These are phyloP conservation scores for Huntiella bhutanensis DNA, from an alignment of 2,329 filamentous ascomycete genomes.

Conservation along the genomic window DNA sequence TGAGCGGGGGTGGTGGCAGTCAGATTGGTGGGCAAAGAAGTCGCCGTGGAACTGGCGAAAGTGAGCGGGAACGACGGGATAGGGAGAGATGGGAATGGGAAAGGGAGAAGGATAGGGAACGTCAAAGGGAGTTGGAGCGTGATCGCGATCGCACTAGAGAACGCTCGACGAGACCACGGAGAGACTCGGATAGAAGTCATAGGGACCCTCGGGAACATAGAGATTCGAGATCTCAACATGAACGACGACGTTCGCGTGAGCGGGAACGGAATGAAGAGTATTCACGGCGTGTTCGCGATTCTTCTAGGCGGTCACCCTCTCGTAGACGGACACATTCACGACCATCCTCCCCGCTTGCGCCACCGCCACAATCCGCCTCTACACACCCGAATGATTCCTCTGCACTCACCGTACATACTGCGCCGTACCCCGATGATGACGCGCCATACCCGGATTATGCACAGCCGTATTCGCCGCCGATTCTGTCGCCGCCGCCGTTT, in stretches of 20 bases:
- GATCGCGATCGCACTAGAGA: background rate
- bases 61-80: background rate
- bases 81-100: background rate
- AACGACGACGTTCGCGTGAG: background rate
- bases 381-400: constrained; percentile 9
- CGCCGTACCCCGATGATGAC: constrained; percentile 9
- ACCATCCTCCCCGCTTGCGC: too few species aligned
- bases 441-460: background rate
- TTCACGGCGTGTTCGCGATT: constrained; percentile 7
- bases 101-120: background rate
- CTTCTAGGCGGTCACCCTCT: constrained; percentile 11
- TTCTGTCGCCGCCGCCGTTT: background rate
- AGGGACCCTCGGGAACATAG: too few species aligned
- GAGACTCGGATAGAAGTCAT: too few species aligned
- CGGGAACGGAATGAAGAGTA: background rate
- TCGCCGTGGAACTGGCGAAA: background rate
- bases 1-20: constrained; percentile 2
- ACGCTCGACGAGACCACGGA: too few species aligned
- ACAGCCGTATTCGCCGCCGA: background rate
- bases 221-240: too few species aligned
- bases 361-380: too few species aligned
- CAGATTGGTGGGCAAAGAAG: constrained; percentile 6
- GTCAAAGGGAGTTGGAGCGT: background rate
- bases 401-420: background rate
- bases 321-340: too few species aligned